phyloP scores from a whole-genome alignment of 805 yeast species.

The Saccharomyces jurei region DNA sequence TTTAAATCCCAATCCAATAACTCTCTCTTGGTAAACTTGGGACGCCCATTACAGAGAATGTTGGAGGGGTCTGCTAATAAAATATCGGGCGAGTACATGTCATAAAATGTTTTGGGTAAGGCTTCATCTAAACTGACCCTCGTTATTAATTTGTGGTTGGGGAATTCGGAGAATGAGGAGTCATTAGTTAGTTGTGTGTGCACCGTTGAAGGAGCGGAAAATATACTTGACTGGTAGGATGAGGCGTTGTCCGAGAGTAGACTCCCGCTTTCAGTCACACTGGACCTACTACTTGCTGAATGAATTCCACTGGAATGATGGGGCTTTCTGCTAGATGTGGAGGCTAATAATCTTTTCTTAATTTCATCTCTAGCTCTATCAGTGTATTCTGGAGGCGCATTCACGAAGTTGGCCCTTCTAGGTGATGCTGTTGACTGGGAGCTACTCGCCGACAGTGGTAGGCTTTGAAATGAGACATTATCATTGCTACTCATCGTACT shows the following conservation, averaged over 20 bases:
- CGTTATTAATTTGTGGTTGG: background rate
- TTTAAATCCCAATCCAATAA: constrained; percentile 59
- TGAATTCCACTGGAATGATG: background rate
- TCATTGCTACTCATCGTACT: background rate
- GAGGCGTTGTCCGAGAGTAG: constrained; percentile 1
- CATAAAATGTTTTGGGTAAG: constrained; percentile 38
- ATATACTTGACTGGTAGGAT: constrained; percentile 8
- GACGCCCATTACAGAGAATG: constrained; percentile 44
- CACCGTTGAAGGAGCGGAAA: constrained; percentile 2
- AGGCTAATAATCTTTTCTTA: constrained; percentile 21
- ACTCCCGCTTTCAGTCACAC: background rate
- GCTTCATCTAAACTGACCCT: constrained; percentile 35
- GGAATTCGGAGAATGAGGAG: background rate
- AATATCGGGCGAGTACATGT: constrained; percentile 47
- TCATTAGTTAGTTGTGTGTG: constrained; percentile 1
- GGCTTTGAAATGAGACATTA: background rate
- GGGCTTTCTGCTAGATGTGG: background rate
- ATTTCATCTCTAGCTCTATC: constrained; percentile 31
- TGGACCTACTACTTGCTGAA: background rate
- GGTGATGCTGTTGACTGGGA: background rate
- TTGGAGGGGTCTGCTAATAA: constrained; percentile 30
- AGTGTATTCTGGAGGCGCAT: constrained; percentile 30
- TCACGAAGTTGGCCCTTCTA: constrained; percentile 18
- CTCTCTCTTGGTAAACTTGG: constrained; percentile 47
- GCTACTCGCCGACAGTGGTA: constrained; percentile 6